Conservation (phyloP, 2,329 filamentous ascomycete genomes). For the Sporothrix brunneoviolacea region DNA sequence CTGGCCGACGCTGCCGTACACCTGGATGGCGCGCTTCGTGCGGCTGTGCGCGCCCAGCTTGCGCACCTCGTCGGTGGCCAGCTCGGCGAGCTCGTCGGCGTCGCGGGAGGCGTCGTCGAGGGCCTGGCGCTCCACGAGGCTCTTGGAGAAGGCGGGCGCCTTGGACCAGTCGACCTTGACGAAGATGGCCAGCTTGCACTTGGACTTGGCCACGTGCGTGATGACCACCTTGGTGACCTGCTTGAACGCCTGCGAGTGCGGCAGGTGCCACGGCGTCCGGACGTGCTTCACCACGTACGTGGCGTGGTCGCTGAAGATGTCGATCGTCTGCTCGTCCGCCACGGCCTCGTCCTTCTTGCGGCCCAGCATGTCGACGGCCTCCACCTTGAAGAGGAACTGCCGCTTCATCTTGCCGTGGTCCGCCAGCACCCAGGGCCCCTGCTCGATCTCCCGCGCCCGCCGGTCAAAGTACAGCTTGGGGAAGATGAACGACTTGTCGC, state of each 20-base stretch:
- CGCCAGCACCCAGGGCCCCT: slow-evolving; percentile 73
- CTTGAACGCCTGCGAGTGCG: slow-evolving; percentile 70
- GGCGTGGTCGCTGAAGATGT: slow-evolving; percentile 70
- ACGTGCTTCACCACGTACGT: slow-evolving; percentile 58
- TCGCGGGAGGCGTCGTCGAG: slow-evolving; percentile 67
- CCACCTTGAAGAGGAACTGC: slow-evolving; percentile 74
- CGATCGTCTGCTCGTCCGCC: slow-evolving; percentile 78
- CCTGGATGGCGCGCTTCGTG: slow-evolving; percentile 70
- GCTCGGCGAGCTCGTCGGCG: slow-evolving; percentile 66
- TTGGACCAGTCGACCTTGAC: slow-evolving; percentile 82
- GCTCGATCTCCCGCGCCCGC: slow-evolving; percentile 69
- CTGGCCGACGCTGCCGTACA: slow-evolving; percentile 69
- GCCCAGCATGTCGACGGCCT: slow-evolving; percentile 59
- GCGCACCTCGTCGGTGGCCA: slow-evolving; percentile 70
- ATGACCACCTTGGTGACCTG: slow-evolving; percentile 88
- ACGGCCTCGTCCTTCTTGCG: slow-evolving; percentile 56
- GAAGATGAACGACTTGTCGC: slow-evolving; percentile 92
- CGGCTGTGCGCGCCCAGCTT: slow-evolving; percentile 66
- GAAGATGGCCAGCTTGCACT: slow-evolving; percentile 84
- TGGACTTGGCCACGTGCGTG: slow-evolving; percentile 85
- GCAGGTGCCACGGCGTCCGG: slow-evolving; percentile 74
- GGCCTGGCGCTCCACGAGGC: slow-evolving; percentile 62
- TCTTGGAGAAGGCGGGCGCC: slow-evolving; percentile 53
- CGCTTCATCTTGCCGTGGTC: slow-evolving; percentile 67
- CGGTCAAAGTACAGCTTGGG: slow-evolving; percentile 83